phyloP scores from a whole-genome alignment of 768 basidiomycete genomes.

The Nidularia sp. region DNA sequence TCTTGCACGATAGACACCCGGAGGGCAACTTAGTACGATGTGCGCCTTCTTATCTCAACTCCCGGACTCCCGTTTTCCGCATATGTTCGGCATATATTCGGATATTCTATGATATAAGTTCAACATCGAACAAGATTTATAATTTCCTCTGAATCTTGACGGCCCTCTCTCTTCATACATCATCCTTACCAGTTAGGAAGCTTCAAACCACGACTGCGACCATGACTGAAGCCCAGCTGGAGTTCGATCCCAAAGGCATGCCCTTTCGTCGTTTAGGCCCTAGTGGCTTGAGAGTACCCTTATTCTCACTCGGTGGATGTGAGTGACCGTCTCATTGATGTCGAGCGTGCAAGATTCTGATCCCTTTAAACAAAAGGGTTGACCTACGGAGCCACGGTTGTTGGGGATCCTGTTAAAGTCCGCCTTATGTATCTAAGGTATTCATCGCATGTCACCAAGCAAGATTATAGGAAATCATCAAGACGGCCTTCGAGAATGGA shows the following conservation, averaged over 20 bases:
- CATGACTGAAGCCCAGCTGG: background rate
- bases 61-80: no score
- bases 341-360: background rate
- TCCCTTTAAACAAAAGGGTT: conserved; percentile 28
- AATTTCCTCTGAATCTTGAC: no score
- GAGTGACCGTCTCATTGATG: conserved; percentile 1
- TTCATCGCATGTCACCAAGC: background rate
- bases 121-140: no score
- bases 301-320: conserved; percentile 60
- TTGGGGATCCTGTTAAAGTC: conserved; percentile 70
- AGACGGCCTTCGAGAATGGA: conserved; percentile 70
- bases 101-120: no score
- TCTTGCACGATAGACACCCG: no score
- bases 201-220: background rate
- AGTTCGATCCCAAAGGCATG: conserved; percentile 34
- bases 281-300: conserved; percentile 50
- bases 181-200: no score
- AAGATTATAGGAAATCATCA: conserved; percentile 61
- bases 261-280: conserved; percentile 45
- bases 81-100: no score
- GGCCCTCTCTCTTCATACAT: no score
- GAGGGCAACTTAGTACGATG: no score
- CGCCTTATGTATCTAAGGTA: conserved; percentile 1
- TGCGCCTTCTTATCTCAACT: no score
- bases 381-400: conserved; percentile 59